Evolutionary conservation across 106 monocot genomes (phyloP).

Genomic region (Apostasia shenzhenica): DNA sequence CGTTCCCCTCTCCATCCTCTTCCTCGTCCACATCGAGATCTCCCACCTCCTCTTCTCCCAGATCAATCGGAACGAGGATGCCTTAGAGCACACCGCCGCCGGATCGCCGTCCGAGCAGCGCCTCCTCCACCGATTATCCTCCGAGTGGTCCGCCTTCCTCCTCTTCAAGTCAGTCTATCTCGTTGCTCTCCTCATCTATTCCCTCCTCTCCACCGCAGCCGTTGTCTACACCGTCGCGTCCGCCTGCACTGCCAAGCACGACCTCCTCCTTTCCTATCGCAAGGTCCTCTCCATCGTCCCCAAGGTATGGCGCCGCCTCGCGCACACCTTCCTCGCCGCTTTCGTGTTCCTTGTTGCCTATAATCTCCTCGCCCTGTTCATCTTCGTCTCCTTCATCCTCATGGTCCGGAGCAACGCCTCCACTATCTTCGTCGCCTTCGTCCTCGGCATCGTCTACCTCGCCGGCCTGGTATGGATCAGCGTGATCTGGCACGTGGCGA

Average conservation of each 20-base stretch:
- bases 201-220: constrained; percentile 30
- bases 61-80: constrained; percentile 20
- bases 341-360: constrained; percentile 42
- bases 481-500: constrained; percentile 61
- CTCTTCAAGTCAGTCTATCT: constrained; percentile 21
- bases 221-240: constrained; percentile 81
- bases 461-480: constrained; percentile 41
- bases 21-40: constrained; percentile 24
- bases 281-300: constrained; percentile 55
- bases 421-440: neutral
- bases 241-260: constrained; percentile 54
- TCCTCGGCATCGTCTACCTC: constrained; percentile 24
- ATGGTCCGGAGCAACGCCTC: constrained; percentile 8
- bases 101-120: constrained; percentile 9
- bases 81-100: constrained; percentile 8
- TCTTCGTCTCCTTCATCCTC: constrained; percentile 16
- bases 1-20: constrained; percentile 31
- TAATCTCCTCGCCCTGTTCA: constrained; percentile 13
- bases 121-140: constrained; percentile 16
- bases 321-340: constrained; percentile 49
- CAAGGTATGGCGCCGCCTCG: constrained; percentile 58
- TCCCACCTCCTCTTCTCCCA: constrained; percentile 26
- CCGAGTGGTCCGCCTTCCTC: constrained; percentile 19
- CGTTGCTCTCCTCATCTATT: constrained; percentile 13
- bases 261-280: constrained; percentile 22